Conservation (phyloP, 306 rosid genomes). For the Trifolium pratense region DNA sequence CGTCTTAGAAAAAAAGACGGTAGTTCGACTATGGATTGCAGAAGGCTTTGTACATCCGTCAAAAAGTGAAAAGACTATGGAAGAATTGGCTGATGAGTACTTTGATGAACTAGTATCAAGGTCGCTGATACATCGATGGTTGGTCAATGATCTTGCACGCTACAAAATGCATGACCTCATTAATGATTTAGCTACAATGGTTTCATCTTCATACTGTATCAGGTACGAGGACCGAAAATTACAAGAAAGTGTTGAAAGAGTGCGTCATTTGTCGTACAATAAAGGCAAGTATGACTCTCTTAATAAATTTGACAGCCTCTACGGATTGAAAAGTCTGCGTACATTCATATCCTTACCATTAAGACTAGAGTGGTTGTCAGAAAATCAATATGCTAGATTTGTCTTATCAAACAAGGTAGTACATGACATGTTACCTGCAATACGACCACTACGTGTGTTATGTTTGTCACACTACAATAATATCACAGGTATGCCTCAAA, state of each 20-base stretch:
- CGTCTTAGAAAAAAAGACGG: neutral
- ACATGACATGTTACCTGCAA: neutral
- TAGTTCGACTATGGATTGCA: constrained; percentile 47
- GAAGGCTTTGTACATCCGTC: constrained; percentile 31
- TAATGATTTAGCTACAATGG: constrained; percentile 19
- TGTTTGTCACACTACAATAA: neutral
- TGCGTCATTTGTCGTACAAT: constrained; percentile 37
- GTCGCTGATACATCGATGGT: constrained; percentile 27
- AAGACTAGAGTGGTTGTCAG: neutral
- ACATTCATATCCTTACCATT: constrained; percentile 15
- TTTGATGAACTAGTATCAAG: constrained; percentile 40
- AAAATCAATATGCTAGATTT: neutral
- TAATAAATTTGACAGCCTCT: constrained; percentile 1
- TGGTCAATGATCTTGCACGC: neutral
- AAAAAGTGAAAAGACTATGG: constrained; percentile 13
- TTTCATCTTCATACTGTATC: neutral
- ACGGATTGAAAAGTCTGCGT: neutral
- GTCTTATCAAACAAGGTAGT: neutral
- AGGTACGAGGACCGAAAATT: constrained; percentile 1
- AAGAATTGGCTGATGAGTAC: constrained; percentile 37
- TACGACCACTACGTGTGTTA: constrained; percentile 17
- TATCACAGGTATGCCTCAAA: constrained; percentile 4
- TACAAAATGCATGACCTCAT: constrained; percentile 44
- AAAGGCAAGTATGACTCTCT: neutral
- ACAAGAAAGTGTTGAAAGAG: neutral